Evolutionary conservation across 805 yeast species (phyloP), one percentile per base, ranked within the genome.

Genomic region (Teunomyces gatunensis): DNA sequence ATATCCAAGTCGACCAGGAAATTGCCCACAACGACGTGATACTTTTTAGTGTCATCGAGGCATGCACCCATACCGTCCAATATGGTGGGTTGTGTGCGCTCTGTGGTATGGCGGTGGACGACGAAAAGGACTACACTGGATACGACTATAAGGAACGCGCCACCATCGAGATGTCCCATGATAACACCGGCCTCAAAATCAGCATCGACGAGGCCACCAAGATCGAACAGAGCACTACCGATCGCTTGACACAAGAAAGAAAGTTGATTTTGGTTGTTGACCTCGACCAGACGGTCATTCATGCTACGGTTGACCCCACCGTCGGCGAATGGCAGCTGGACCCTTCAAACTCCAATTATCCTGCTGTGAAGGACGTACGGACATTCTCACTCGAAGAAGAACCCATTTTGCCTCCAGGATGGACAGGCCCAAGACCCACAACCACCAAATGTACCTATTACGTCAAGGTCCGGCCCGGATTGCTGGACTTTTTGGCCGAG

Each of bases 301-400:
- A 94, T 61, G 96, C 97, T 36, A 92, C 97, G 4, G 97, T 92
- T 13, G 99, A 94, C 63, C 97, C 97, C 0, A 90, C 97, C 0
- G 96, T 94, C 27, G 94, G 94, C 0, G 96, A 89, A 60, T 94
- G 99, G 99, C 90, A 87, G 77, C 76, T 77, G 44, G 97, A 94
- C 59, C 85, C 89, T 3, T 65, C 74, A 4, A 88, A 89, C 56
- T 96, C 97, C 5, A 90, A 94, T 60, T 87, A 87, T 61, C 84
- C 82, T 3, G 85, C 92, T 2, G 81, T 94, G 27, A 83, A 84
- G 63, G 96, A 91, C 60, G 97, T 94, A 3, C 73, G 74, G 51
- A 69, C 84, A 0, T 94, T 94, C 60, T 74, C 84, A 6, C 71
- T 94, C 13, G 89, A 85, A 53, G 99, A 94, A 59, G 89, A 84